Percentiles rank a stretch among this genome's conserved stretches.
Conservation (phyloP, 805 yeast genomes). For the Yamadazyma sp. region DNA sequence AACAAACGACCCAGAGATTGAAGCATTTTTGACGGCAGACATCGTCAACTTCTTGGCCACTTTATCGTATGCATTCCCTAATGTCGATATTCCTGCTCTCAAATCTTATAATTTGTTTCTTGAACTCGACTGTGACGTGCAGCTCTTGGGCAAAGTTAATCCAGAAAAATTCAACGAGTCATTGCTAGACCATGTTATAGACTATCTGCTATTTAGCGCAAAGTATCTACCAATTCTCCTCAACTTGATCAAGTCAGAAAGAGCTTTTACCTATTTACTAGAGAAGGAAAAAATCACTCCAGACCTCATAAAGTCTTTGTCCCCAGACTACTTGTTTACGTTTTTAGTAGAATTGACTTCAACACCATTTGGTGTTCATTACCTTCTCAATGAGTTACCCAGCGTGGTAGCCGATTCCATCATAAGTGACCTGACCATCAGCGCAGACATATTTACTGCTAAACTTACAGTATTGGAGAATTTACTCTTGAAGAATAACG, state of each 20-base stretch:
- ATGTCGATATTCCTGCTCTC: slow-evolving; percentile 11
- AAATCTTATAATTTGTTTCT: slow-evolving; percentile 20
- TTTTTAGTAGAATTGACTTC: slow-evolving; percentile 23
- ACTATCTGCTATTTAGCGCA: slow-evolving; percentile 16
- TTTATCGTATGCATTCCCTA: slow-evolving; percentile 20
- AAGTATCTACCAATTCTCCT: slow-evolving; percentile 27
- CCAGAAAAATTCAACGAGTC: slow-evolving; percentile 14
- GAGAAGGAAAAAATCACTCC: slow-evolving; percentile 13
- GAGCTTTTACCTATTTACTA: slow-evolving; percentile 17
- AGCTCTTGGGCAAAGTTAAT: slow-evolving; percentile 20
- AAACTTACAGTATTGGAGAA: slow-evolving; percentile 25
- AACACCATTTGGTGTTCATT: slow-evolving; percentile 17
- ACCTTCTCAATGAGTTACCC: slow-evolving; percentile 26
- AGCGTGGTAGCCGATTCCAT: slow-evolving; percentile 23
- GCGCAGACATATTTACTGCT: slow-evolving; percentile 25
- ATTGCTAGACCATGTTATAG: slow-evolving; percentile 11
- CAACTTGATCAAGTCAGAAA: slow-evolving; percentile 22
- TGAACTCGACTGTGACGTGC: slow-evolving; percentile 20
- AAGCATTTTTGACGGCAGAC: slow-evolving; percentile 16
- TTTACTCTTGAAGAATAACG: slow-evolving; percentile 18
- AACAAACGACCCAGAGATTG: slow-evolving; percentile 6
- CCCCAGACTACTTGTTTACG: slow-evolving; percentile 21
- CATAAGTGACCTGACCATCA: slow-evolving; percentile 18
- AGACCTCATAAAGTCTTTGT: slow-evolving; percentile 8
- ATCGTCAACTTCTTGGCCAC: slow-evolving; percentile 21